Evolutionary conservation across 1,284 basidiomycete genomes (phyloP), one percentile per base, ranked within the genome.

Genomic region (Megacollybia platyphylla): DNA sequence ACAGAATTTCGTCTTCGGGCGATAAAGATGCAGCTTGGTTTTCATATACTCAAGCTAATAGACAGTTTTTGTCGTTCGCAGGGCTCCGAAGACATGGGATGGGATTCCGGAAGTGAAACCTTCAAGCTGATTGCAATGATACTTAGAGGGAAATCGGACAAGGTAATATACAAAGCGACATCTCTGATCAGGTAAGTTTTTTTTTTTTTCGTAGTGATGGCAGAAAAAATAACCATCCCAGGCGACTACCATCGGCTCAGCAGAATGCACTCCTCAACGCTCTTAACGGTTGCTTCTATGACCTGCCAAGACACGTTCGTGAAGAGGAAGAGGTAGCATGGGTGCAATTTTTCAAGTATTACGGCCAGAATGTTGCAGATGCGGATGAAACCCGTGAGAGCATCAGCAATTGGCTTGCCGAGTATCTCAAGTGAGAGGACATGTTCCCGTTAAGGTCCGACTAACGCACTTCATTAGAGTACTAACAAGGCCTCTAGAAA

Each of bases 381-480:
- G 18, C 45, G 0, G 47, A 44, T 26, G 49, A 50, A 28, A 39
- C 39, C 9, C 39, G 44, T 17, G 48, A 37, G 13, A 11, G 15
- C 17, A 48, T 70, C 24, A 62, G 65, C 0, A 59, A 64, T 5
- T 79, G 73, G 76, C 47, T 81, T 0, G 54, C 59, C 3, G 55
- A 54, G 1, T 79, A 72, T 50, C 59, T 79, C 31, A 60, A 62
- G 79, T 79, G 45, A 40, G 68, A 56, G 31, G 44, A 42, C 29
- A 40, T 38, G 18, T 39, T 9, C 13, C n/a, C 29, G 11, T 40
- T 20, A 13, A 32, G 20, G 32, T 2, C 27, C 26, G 26, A 39
- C 32, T 18, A 7, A 29, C 37, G 11, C 5, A 24, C 6, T 28
- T 9, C 44, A 82, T 76, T 41, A 54, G 59, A 3, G 26, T 35